Evolutionary conservation across 2,329 filamentous ascomycete genomes (phyloP), one percentile per base, ranked within the genome.

Genomic region (Colletotrichum australisinense): DNA sequence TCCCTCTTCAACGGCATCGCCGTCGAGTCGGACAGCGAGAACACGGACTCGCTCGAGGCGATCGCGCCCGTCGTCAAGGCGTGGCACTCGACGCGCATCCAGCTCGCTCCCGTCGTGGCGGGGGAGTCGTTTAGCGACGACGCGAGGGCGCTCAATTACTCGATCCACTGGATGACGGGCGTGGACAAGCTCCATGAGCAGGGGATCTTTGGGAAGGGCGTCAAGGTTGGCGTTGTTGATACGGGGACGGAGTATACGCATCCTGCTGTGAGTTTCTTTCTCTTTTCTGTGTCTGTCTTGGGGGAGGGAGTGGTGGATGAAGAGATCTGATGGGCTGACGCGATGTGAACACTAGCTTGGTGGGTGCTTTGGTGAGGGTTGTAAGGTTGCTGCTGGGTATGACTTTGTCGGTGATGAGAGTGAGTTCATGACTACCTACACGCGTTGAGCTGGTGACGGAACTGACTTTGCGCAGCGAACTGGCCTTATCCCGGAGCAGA

Each of bases 281-380:
- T 52, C 6, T 35, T 7, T 38, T 5, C 22, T 2, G 11, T 2
- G 11, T 9, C 16, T 12, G 30, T 32, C 32, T 12, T 11, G 11
- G 11, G 9, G 16, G 24, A 24, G 5, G 14, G 38, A 7, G 5
- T 42, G 38, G 38, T 19, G 38, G 3, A 19, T 42, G 38, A 12
- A 8, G 14, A 19, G 16, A 22, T 24, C 9, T 7, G 5, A n/a
- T 14, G 42, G 19, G 9, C 14, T 35, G 16, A 42, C 24, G 19
- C 9, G 19, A n/a, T 5, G 3, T 30, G n/a, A 1, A 28, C 28
- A 30, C 28, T n/a, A 65, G 71, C 82, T 87, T 8, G 86, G 86
- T 24, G 85, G 85, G 7, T 84, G 86, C 63, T 87, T 87, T 74
- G 87, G 87, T 6, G 76, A 78, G n/a, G 85, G 84, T 0, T 87